Evolutionary conservation across 768 basidiomycete species (phyloP).

Genomic region (Lactarius quietus): DNA sequence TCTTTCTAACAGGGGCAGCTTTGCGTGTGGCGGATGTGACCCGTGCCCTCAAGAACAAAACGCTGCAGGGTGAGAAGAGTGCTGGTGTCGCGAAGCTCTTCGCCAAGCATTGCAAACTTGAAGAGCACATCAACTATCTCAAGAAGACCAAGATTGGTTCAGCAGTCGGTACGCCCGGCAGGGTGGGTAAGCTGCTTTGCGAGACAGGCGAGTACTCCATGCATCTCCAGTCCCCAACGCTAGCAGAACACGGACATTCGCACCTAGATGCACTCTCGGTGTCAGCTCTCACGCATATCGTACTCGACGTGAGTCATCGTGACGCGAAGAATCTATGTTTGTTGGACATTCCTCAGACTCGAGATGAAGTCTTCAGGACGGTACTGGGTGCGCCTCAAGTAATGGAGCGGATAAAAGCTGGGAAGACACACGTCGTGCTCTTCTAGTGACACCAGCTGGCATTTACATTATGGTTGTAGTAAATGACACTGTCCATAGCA

Average conservation of each 20-base stretch:
- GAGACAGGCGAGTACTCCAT: constrained; percentile 51
- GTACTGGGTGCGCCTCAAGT: constrained; percentile 63
- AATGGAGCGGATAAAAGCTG: constrained; percentile 58
- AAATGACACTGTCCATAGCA: neutral
- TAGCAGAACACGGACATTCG: constrained; percentile 17
- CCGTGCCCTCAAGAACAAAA: constrained; percentile 64
- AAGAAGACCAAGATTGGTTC: constrained; percentile 80
- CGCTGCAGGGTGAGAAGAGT: constrained; percentile 72
- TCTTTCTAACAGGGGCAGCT: constrained; percentile 86
- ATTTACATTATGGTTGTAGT: constrained; percentile 11
- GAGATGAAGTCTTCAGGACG: constrained; percentile 74
- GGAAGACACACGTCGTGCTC: constrained; percentile 76
- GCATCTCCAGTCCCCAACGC: neutral
- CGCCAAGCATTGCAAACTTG: constrained; percentile 89
- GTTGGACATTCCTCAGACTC: constrained; percentile 79
- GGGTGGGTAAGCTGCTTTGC: constrained; percentile 80
- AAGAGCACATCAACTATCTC: constrained; percentile 83
- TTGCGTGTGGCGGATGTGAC: constrained; percentile 89
- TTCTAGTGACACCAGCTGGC: constrained; percentile 43
- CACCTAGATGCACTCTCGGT: constrained; percentile 64
- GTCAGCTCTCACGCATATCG: constrained; percentile 77
- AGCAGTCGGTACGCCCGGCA: constrained; percentile 89
- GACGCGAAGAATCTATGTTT: constrained; percentile 75
- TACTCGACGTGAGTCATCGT: constrained; percentile 69
- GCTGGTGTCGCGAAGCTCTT: constrained; percentile 95